Percentiles rank a stretch among this genome's conserved stretches.
Conservation (phyloP, 305 asterid genomes). For the Solanum hybrid region DNA sequence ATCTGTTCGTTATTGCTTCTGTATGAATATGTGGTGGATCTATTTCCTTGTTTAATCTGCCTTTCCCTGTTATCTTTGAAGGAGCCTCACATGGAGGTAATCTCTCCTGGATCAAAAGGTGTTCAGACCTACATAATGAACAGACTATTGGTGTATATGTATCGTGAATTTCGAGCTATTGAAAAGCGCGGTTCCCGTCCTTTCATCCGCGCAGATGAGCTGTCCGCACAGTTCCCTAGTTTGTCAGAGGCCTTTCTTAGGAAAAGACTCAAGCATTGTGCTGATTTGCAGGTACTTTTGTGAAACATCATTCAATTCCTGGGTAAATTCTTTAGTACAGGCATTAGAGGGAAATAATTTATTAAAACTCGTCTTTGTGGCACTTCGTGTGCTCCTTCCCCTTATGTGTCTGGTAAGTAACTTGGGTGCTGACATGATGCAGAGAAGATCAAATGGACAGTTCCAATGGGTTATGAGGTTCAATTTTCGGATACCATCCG, state of each 20-base stretch:
- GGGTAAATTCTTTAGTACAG: neutral
- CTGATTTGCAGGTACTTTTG: constrained; percentile 69
- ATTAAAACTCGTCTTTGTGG: neutral
- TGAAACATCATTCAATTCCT: neutral
- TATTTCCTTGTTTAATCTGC: constrained; percentile 14
- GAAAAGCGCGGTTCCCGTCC: constrained; percentile 85
- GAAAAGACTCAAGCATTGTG: constrained; percentile 81
- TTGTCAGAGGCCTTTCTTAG: constrained; percentile 73
- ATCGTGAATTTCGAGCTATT: constrained; percentile 72
- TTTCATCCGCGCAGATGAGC: constrained; percentile 70
- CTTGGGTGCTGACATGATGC: constrained; percentile 2
- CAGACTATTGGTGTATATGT: constrained; percentile 83
- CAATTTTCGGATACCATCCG: constrained; percentile 84
- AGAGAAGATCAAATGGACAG: constrained; percentile 80
- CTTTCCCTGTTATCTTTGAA: constrained; percentile 17
- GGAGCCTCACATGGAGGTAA: constrained; percentile 98
- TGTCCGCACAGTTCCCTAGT: constrained; percentile 72
- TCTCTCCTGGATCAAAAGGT: constrained; percentile 88
- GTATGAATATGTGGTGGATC: constrained; percentile 8
- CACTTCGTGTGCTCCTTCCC: neutral
- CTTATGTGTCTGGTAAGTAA: neutral
- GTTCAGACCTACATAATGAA: constrained; percentile 79
- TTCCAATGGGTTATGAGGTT: constrained; percentile 79
- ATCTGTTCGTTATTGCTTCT: neutral
- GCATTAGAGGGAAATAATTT: neutral